A percentile compares a stretch with the other conserved stretches of the same genome.
phyloP scores from a whole-genome alignment of 2,329 filamentous ascomycete genomes.

The Aureobasidium pullulans region DNA sequence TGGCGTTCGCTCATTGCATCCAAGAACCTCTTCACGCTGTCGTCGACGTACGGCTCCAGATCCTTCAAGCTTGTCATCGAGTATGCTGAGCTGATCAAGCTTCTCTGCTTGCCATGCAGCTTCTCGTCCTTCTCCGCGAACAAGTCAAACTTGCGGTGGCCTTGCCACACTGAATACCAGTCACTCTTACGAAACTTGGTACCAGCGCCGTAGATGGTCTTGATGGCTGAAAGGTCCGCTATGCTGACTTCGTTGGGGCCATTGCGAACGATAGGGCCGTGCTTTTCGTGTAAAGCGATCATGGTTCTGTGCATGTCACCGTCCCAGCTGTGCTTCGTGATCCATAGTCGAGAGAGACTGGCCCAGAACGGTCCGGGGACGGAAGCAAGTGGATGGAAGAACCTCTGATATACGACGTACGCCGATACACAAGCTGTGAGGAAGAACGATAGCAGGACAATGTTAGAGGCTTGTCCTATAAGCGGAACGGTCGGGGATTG shows the following conservation, averaged over 20 bases:
- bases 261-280: slow-evolving; percentile 26
- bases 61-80: slow-evolving; percentile 32
- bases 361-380: slow-evolving; percentile 24
- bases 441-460: background rate
- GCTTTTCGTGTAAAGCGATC: slow-evolving; percentile 24
- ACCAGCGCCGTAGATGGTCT: slow-evolving; percentile 30
- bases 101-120: slow-evolving; percentile 30
- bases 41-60: slow-evolving; percentile 34
- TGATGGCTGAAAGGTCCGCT: slow-evolving; percentile 23
- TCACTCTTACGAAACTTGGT: slow-evolving; percentile 34
- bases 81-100: slow-evolving; percentile 30
- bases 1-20: slow-evolving; percentile 24
- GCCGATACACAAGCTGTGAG: slow-evolving; percentile 2
- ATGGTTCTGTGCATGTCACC: slow-evolving; percentile 25
- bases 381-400: slow-evolving; percentile 21
- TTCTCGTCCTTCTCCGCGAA: slow-evolving; percentile 32
- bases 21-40: slow-evolving; percentile 30
- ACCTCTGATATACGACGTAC: slow-evolving; percentile 22
- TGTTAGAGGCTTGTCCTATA: background rate
- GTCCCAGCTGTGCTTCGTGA: slow-evolving; percentile 25
- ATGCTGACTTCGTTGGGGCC: slow-evolving; percentile 27
- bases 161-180: slow-evolving; percentile 37
- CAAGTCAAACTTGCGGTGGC: slow-evolving; percentile 32
- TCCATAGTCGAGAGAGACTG: slow-evolving; percentile 24
- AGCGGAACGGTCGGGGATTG: background rate